Base-by-base conservation (phyloP, 2,329 filamentous ascomycete genomes). In the Nemania abortiva region DNA sequence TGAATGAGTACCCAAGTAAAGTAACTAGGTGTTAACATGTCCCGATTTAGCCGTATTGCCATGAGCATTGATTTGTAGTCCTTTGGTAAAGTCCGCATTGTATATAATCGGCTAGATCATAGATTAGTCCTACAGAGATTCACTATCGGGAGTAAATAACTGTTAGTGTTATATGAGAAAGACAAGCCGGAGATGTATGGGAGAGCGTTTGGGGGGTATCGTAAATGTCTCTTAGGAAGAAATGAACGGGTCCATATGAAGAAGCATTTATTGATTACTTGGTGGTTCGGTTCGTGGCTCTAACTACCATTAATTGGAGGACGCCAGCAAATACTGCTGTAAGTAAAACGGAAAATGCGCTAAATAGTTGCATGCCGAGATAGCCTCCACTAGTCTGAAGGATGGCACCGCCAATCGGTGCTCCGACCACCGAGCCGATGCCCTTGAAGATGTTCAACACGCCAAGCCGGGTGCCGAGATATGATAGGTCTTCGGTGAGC, bases 381-480 rank as follows among this genome's bases (percentile, higher is more conserved):
- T 78, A 80, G 3, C 70, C 70, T 2, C 70, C 72, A 3, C 70
- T 74, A 3, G 71, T 67, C 18, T 61, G 61, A 6, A 82, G 64
- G 4, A 84, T 78, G 1, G 78, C 80, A 3, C 82, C 82, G 0
- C 80, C 80, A n/a, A 83, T 81, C 0, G 82, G 82, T 5, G 79
- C 74, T 0, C 81, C 81, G 10, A 79, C 73, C 42, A 84, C 70
- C 0, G 79, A 79, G 1, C 75, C 79, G 11, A 82, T 68, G 1
- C 77, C 79, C 49, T 81, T 81, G 7, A 82, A 65, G 13, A 80
- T 75, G 9, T 77, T 76, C 6, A 79, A 77, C 78, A 85, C 84
- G 3, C 84, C 84, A n/a, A 85, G 75, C 20, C 84, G 74, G 2
- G 82, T 84, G 7, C 84, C 84, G 4, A 84, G 64, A 6, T 77